phyloP scores from a whole-genome alignment of 2,329 filamentous ascomycete genomes.

The Metarhizium rileyi region DNA sequence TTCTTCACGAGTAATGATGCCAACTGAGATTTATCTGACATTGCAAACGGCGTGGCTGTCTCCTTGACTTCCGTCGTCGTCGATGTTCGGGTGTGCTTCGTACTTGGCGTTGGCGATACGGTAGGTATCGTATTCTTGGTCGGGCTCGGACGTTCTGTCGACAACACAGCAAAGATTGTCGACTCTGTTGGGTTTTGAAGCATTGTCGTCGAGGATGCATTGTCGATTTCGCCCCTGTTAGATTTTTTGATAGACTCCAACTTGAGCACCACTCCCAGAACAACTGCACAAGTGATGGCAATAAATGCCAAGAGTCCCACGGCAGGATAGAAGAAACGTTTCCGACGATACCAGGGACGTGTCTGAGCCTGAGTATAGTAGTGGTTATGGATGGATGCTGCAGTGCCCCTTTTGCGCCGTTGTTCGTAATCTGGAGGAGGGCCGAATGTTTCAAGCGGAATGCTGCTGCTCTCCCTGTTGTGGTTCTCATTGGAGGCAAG shows the following conservation, averaged over 20 bases:
- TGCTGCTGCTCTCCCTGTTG: not conserved
- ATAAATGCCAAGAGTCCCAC: constrained; percentile 4
- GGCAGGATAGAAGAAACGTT: constrained; percentile 6
- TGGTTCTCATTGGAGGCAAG: not conserved
- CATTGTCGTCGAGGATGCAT: not conserved
- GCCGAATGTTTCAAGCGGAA: not conserved
- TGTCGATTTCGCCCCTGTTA: not conserved
- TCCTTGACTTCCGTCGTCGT: not conserved
- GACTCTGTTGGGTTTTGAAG: not conserved
- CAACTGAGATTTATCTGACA: constrained; percentile 11
- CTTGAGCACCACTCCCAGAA: constrained; percentile 12
- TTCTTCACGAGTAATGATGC: constrained; percentile 8
- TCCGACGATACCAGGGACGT: constrained; percentile 11
- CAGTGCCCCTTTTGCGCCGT: not conserved
- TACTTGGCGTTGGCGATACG: not conserved
- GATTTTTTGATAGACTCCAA: constrained; percentile 4
- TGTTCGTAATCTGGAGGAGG: constrained; percentile 5
- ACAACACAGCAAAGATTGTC: not conserved
- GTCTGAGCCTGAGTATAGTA: constrained; percentile 5
- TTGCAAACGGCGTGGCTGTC: constrained; percentile 5
- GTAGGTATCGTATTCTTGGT: not conserved
- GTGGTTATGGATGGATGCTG: constrained; percentile 10
- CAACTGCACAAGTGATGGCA: constrained; percentile 3
- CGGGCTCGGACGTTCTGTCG: not conserved
- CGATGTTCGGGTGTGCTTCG: not conserved